These are phyloP conservation scores for Chionographis japonica DNA, from an alignment of 106 monocot genomes.

Conservation along the genomic window DNA sequence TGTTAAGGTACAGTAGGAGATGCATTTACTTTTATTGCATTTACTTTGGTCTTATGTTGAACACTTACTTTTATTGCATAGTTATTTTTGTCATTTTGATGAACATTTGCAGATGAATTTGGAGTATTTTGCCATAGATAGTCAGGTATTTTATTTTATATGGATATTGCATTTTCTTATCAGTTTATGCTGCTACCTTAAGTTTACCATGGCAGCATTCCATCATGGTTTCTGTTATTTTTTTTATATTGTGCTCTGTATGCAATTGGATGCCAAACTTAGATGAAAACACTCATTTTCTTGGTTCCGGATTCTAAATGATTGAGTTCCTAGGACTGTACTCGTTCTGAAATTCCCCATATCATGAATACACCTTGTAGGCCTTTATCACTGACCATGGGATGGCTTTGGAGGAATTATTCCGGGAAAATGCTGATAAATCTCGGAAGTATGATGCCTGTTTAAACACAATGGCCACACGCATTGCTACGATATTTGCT, in stretches of 20 bases:
- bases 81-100: slow-evolving; percentile 20
- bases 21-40: not conserved
- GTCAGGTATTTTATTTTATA: slow-evolving; percentile 47
- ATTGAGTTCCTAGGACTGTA: no score
- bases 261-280: no score
- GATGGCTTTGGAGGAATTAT: slow-evolving; percentile 60
- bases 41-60: not conserved
- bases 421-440: slow-evolving; percentile 40
- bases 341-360: not conserved
- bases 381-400: slow-evolving; percentile 79
- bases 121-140: slow-evolving; percentile 75
- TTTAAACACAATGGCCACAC: slow-evolving; percentile 52
- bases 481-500: slow-evolving; percentile 65
- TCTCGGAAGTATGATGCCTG: slow-evolving; percentile 38
- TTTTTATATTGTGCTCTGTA: no score
- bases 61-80: not conserved
- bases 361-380: slow-evolving; percentile 20
- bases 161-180: not conserved
- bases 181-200: not conserved
- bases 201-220: no score
- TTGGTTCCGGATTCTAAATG: no score
- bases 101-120: slow-evolving; percentile 72
- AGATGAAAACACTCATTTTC: no score
- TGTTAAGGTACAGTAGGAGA: not conserved
- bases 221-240: no score